Base-by-base conservation (phyloP, 345 rosid genomes). In the Tarenaya hassleriana region DNA sequence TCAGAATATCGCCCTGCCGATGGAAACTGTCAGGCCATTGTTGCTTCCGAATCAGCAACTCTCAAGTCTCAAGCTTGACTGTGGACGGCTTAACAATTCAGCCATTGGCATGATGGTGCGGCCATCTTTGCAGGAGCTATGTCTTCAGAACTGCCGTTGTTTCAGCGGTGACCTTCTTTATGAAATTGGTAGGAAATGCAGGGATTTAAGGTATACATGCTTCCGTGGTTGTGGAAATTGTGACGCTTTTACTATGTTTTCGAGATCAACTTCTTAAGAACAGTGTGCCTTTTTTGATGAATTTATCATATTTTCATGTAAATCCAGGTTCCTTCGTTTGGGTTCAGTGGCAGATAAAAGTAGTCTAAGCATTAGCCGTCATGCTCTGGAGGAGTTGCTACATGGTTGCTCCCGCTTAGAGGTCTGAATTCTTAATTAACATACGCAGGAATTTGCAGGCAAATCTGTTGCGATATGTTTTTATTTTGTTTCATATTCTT, bases 341-440 rank as follows among this genome's bases (percentile, higher is more conserved):
- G 95, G 88, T 55, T 84, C 98, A 3, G 87, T 84, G 34, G 91
- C n/a, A n/a, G n/a, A n/a, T n/a, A n/a, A n/a, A n/a, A n/a, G n/a
- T n/a, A n/a, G n/a, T n/a, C n/a, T n/a, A n/a, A n/a, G n/a, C n/a
- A n/a, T n/a, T n/a, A n/a, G n/a, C n/a, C n/a, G n/a, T n/a, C n/a
- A n/a, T n/a, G n/a, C 82, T 50, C 75, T 87, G 58, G 89, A 87
- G 77, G 88, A 77, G 66, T 73, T 91, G 64, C 87, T 87, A 1
- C 56, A 65, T 55, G 85, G 95, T 44, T 91, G 98, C 78, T 61
- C 73, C 9, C 78, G 67, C 54, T 76, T 91, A 72, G 96, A 91
- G 84, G 97, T 90, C 81, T 83, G 88, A 56, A 44, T 57, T 50
- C 41, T 52, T 54, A 15, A n/a, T 4, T 7, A 37, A 40, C 7